phyloP scores from a whole-genome alignment of 331 rosid species.

The Malus hybrid region DNA sequence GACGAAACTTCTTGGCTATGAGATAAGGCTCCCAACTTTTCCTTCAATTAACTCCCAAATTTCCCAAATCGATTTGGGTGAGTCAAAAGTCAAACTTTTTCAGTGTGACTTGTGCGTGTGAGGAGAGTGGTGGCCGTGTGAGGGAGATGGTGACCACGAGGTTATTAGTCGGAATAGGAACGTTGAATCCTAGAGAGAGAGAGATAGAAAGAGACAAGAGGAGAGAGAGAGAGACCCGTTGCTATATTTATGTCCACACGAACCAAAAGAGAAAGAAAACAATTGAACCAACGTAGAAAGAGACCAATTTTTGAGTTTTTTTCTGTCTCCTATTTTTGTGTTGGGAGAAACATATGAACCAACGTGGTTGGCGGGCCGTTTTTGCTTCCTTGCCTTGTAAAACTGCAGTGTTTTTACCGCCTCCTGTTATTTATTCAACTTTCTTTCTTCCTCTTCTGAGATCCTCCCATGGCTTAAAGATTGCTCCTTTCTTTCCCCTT shows the following conservation, averaged over 20 bases:
- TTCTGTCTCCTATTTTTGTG: not conserved
- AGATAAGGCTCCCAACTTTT: not conserved
- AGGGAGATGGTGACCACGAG: not conserved
- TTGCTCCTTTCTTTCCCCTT: not conserved
- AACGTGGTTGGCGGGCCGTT: slow-evolving; percentile 14
- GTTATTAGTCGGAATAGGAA: not conserved
- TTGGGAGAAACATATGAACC: not conserved
- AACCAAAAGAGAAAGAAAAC: not conserved
- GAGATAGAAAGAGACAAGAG: not conserved
- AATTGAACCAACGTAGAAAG: too few relatives aligned
- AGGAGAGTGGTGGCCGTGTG: not conserved
- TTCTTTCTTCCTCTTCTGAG: not conserved
- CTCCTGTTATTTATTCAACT: not conserved
- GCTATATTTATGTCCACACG: not conserved
- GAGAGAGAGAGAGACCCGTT: not conserved
- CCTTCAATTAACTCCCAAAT: not conserved
- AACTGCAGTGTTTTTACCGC: not conserved
- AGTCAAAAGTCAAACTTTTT: not conserved
- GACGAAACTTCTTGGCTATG: not conserved
- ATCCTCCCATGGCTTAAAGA: not conserved
- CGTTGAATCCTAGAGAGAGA: not conserved
- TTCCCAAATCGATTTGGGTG: not conserved
- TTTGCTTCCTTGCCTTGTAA: slow-evolving; percentile 8
- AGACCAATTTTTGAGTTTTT: not conserved
- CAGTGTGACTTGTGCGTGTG: not conserved